These are phyloP conservation scores for Penicillium canariense DNA, from an alignment of 495 filamentous ascomycete genomes.

Conservation along the genomic window DNA sequence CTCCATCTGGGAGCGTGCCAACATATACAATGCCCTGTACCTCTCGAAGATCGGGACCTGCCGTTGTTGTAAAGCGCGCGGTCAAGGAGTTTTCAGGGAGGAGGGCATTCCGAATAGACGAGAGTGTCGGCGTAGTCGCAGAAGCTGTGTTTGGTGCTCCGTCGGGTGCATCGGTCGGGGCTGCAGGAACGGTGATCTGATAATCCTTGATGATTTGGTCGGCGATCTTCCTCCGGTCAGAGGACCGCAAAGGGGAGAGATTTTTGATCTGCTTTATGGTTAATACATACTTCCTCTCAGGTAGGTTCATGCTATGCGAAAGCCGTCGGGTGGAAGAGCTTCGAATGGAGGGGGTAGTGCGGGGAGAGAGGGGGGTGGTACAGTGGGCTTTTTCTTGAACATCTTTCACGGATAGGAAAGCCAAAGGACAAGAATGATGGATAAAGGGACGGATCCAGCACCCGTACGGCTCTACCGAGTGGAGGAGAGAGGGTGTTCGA, in stretches of 20 bases:
- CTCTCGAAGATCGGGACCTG: conserved; percentile 61
- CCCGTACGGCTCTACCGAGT: not conserved
- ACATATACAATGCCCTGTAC: conserved; percentile 67
- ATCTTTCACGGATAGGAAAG: conserved; percentile 35
- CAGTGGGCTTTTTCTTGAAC: conserved; percentile 81
- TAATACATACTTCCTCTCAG: not conserved
- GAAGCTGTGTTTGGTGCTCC: conserved; percentile 31
- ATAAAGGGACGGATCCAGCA: not conserved
- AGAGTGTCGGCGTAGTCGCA: conserved; percentile 43
- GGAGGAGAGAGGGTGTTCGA: not conserved
- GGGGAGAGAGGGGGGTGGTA: conserved; percentile 32
- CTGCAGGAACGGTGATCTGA: conserved; percentile 46
- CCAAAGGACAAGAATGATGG: not conserved
- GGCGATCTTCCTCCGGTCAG: conserved; percentile 67
- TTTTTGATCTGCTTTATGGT: conserved; percentile 59
- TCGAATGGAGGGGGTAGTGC: conserved; percentile 27
- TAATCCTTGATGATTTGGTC: conserved; percentile 68
- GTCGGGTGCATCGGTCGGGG: conserved; percentile 34
- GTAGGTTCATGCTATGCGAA: not conserved
- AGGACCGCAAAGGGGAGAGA: conserved; percentile 64
- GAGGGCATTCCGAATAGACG: conserved; percentile 57
- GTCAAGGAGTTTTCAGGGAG: conserved; percentile 63
- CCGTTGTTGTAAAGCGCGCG: conserved; percentile 68
- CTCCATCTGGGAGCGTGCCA: conserved; percentile 54
- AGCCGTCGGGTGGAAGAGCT: conserved; percentile 1